Conservation (phyloP, 2,329 filamentous ascomycete genomes). For the Talaromyces sp. region DNA sequence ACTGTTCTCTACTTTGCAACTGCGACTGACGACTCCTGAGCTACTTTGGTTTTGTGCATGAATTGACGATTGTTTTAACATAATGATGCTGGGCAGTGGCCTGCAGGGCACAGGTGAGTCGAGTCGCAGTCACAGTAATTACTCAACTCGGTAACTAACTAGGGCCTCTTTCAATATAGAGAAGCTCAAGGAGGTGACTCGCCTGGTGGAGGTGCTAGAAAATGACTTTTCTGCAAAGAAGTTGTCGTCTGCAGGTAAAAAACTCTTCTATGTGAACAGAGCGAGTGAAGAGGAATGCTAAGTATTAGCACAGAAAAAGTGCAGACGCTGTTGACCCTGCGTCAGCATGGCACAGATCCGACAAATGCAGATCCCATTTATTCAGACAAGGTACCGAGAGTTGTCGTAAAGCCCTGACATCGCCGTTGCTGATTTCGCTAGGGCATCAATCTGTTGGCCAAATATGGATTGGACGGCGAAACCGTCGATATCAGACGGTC, state of each 20-base stretch:
- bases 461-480: conserved; percentile 66
- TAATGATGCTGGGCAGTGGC: not conserved
- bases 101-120: conserved; percentile 8
- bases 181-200: conserved; percentile 64
- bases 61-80: not conserved
- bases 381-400: conserved; percentile 58
- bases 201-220: conserved; percentile 58
- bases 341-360: conserved; percentile 70
- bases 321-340: conserved; percentile 57
- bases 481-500: conserved; percentile 63
- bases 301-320: conserved; percentile 26
- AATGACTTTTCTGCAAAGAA: conserved; percentile 57
- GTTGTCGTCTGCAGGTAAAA: conserved; percentile 56
- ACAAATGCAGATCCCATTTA: conserved; percentile 76
- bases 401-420: not conserved
- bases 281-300: not conserved
- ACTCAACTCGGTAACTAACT: not conserved
- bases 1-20: not conserved
- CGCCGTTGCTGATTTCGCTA: conserved; percentile 32
- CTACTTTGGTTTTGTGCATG: not conserved
- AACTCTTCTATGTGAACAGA: not conserved
- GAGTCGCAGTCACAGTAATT: not conserved
- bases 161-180: conserved; percentile 33
- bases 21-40: not conserved
- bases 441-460: conserved; percentile 69